Conservation (phyloP, 2,329 filamentous ascomycete species). For the Ophiosphaerella narmari region DNA sequence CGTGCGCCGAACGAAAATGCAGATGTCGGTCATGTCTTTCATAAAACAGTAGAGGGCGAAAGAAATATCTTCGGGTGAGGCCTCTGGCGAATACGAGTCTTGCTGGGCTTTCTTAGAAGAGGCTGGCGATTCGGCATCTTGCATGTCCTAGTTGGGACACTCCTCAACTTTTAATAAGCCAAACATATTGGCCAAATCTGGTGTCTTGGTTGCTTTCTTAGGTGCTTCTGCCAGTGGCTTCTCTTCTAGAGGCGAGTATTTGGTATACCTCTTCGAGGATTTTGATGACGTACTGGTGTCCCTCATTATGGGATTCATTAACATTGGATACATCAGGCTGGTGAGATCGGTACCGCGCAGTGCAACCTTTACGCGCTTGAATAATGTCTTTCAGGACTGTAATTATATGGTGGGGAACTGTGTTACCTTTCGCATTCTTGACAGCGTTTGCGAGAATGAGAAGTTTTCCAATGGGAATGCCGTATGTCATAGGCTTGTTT, state of each 20-base stretch:
- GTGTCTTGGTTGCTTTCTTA: background rate
- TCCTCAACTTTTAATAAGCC: background rate
- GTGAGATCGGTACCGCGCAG: background rate
- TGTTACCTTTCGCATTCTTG: background rate
- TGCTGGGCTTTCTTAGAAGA: no score
- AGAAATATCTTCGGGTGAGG: background rate
- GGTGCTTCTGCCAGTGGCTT: no score
- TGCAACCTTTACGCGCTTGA: constrained; percentile 4
- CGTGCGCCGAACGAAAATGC: constrained; percentile 32
- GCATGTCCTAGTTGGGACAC: background rate
- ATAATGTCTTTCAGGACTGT: constrained; percentile 6
- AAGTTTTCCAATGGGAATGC: background rate
- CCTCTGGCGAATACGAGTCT: no score
- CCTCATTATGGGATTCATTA: background rate
- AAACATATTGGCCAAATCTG: background rate
- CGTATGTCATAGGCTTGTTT: background rate
- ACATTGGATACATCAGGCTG: background rate
- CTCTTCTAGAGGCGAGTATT: background rate
- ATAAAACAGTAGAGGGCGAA: constrained; percentile 35
- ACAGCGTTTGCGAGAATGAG: constrained; percentile 6
- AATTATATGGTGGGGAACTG: background rate
- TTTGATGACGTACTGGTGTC: constrained; percentile 6
- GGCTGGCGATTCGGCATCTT: background rate
- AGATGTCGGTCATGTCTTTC: constrained; percentile 36
- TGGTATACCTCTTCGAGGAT: background rate